A percentile compares a stretch with the other conserved stretches of the same genome.
Conservation (phyloP, 768 basidiomycete genomes). For the Mrakia hoshinonis region DNA sequence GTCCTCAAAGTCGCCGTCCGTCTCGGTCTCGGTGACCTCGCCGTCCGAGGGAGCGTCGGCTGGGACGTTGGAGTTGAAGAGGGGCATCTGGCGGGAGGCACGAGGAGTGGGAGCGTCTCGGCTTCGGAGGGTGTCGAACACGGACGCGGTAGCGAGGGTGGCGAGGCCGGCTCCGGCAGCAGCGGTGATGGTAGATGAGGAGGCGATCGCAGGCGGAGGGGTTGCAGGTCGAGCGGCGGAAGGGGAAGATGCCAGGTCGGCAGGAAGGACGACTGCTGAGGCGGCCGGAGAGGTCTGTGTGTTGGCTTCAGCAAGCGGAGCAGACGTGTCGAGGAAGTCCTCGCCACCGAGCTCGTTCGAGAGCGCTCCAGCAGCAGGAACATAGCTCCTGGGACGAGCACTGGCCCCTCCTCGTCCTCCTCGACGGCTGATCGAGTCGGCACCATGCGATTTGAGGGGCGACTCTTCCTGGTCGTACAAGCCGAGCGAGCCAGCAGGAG, state of each 20-base stretch:
- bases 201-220: not conserved
- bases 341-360: slow-evolving; percentile 35
- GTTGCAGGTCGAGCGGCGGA: too few species aligned
- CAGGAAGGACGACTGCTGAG: not conserved
- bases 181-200: not conserved
- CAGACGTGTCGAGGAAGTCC: slow-evolving; percentile 31
- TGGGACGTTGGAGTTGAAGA: not conserved
- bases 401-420: slow-evolving; percentile 34
- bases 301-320: not conserved
- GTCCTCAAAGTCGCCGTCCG: slow-evolving; percentile 62
- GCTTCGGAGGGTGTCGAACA: slow-evolving; percentile 7
- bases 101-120: not conserved
- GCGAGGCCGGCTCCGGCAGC: not conserved
- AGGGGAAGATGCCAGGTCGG: not conserved
- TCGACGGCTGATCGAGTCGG: slow-evolving; percentile 7
- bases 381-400: slow-evolving; percentile 21
- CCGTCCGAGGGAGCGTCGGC: slow-evolving; percentile 40
- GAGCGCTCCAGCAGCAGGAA: slow-evolving; percentile 1
- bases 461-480: slow-evolving; percentile 8
- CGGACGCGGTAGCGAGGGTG: slow-evolving; percentile 1
- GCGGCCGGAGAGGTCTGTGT: not conserved
- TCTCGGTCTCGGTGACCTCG: slow-evolving; percentile 51
- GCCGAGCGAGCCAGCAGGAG: not conserved
- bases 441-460: slow-evolving; percentile 3
- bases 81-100: not conserved